Evolutionary conservation across 2,329 filamentous ascomycete genomes (phyloP).

Genomic region (Diaporthe ilicicola): DNA sequence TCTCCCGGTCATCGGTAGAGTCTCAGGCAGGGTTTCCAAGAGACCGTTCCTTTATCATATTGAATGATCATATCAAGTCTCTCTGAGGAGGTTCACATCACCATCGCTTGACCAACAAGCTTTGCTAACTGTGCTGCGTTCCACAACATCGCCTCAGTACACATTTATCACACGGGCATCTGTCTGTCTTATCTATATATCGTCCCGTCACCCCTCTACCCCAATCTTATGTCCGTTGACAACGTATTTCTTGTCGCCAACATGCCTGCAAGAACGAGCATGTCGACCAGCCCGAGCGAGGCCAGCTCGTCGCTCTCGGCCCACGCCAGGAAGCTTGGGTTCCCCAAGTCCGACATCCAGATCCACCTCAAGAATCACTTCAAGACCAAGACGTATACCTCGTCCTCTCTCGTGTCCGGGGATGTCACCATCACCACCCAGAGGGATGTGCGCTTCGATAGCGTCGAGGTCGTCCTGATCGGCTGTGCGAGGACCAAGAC

Average conservation of each 20-base stretch:
- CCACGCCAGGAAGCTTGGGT: slow-evolving; percentile 32
- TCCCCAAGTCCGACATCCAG: slow-evolving; percentile 50
- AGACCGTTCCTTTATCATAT: background rate
- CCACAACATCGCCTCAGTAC: background rate
- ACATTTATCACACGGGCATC: background rate
- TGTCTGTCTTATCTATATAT: too few relatives aligned
- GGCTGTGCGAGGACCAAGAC: slow-evolving; percentile 60
- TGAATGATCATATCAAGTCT: background rate
- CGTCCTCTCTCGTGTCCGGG: slow-evolving; percentile 60
- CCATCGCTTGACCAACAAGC: background rate
- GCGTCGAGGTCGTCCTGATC: slow-evolving; percentile 61
- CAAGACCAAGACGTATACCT: slow-evolving; percentile 63
- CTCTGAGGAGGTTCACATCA: background rate
- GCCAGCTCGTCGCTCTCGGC: slow-evolving; percentile 30
- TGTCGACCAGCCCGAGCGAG: slow-evolving; percentile 32
- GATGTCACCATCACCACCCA: slow-evolving; percentile 55
- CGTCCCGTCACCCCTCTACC: background rate
- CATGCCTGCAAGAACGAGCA: slow-evolving; percentile 21
- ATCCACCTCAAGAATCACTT: slow-evolving; percentile 63
- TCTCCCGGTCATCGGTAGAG: background rate
- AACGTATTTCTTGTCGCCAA: background rate
- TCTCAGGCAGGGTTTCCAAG: background rate
- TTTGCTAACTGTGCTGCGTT: background rate
- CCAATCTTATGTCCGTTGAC: background rate
- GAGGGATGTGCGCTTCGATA: slow-evolving; percentile 58